These are phyloP conservation scores for Elongisporangium senticosum DNA, from an alignment of 352 stramenopile genomes.

Conservation along the genomic window DNA sequence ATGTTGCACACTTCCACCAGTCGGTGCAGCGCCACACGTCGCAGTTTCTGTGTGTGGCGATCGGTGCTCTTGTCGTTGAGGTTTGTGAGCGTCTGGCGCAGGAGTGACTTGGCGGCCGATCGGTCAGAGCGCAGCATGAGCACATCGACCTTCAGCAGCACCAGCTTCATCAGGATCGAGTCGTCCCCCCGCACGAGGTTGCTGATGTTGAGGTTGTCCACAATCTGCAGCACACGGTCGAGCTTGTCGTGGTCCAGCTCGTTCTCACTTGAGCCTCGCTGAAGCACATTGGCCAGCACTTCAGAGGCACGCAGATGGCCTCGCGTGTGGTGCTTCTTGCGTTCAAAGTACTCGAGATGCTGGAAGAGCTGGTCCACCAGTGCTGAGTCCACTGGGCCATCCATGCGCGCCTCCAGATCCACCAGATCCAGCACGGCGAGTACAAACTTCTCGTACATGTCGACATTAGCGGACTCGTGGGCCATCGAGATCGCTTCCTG, in stretches of 20 bases:
- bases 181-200: constrained; percentile 24
- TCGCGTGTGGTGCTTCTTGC: constrained; percentile 27
- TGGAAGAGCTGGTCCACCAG: constrained; percentile 27
- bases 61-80: constrained; percentile 7
- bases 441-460: constrained; percentile 40
- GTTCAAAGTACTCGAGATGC: constrained; percentile 44
- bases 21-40: constrained; percentile 10
- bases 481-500: constrained; percentile 17
- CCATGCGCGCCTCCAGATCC: constrained; percentile 16
- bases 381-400: constrained; percentile 7
- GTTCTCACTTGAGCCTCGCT: constrained; percentile 7
- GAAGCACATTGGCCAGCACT: constrained; percentile 21
- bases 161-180: constrained; percentile 25
- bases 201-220: constrained; percentile 29
- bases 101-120: constrained; percentile 16
- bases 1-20: constrained; percentile 20
- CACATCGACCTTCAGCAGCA: constrained; percentile 37
- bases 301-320: constrained; percentile 37
- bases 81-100: constrained; percentile 22
- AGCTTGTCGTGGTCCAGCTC: constrained; percentile 16
- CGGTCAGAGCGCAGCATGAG: constrained; percentile 4
- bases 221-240: constrained; percentile 28
- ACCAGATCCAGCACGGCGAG: constrained; percentile 43
- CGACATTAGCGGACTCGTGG: constrained; percentile 17
- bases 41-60: constrained; percentile 13